Evolutionary conservation across 768 basidiomycete species (phyloP), one percentile per base, ranked within the genome.

Genomic region (Tricholoma saponaceum): DNA sequence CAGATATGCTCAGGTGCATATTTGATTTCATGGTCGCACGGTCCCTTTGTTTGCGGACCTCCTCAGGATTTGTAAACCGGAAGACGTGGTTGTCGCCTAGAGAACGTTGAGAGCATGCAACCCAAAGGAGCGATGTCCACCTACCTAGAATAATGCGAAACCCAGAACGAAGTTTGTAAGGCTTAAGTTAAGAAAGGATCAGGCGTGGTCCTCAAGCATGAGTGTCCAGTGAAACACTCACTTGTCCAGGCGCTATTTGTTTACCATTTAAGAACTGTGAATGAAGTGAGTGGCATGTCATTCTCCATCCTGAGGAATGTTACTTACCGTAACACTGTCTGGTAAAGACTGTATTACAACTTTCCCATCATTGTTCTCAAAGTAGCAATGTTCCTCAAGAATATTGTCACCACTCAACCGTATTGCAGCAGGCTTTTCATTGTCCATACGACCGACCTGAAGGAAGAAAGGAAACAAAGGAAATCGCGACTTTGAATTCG

Each of bases 51-150:
- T 92, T 94, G 61, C 94, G 90, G 60, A 95, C 94, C 72, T 94
- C 92, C 70, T 95, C 92, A 0, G 94, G 94, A 66, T 96, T 90
- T 67, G 92, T 98, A 74, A 97, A 98, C 16, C 97, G 85, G 72
- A 99, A 99, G 56, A 98, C 95, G 74, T 99, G 97, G 62, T 94
- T 87, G 64, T 98, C 95, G 54, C 96, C 92, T 92, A 59, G 49
- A 55, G 57, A 20, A 51, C 57, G 23, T 33, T 58, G 23, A 58
- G 58, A 60, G 59, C 63, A 22, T n/a, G 26, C 47, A 6, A 5
- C 25, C 25, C 2, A 10, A 18, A 26, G 18, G 47, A 30, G 30
- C n/a, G 16, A 18, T n/a, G 47, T 18, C 9, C 26, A 74, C 82
- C 57, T 65, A 92, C 91, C 96, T 52, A 99, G 83, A 69, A 99